Evolutionary conservation across 768 basidiomycete species (phyloP).

Genomic region (Tulasnella sp.): DNA sequence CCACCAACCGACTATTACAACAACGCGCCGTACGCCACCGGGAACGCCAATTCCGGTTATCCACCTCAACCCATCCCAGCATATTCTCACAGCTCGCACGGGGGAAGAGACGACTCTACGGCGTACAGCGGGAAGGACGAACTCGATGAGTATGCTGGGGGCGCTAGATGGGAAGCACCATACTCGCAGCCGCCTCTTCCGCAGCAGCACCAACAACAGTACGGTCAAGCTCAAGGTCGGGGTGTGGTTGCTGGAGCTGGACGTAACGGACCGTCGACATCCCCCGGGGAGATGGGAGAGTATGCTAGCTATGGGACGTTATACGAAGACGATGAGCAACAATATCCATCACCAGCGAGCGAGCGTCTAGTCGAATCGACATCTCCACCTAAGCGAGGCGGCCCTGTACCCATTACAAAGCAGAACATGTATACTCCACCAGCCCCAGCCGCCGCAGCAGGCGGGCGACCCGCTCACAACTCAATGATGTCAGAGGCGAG

Average conservation of each 20-base stretch:
- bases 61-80: conserved; percentile 10
- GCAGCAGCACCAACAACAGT: not conserved
- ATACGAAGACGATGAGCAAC: no score
- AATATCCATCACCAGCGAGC: no score
- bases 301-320: not conserved
- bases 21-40: not conserved
- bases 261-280: not conserved
- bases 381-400: no score
- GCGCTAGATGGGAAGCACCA: not conserved
- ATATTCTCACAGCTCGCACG: conserved; percentile 1
- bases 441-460: no score
- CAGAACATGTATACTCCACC: no score
- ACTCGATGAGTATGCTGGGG: conserved; percentile 2
- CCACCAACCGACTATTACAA: conserved; percentile 6
- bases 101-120: conserved; percentile 1
- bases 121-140: not conserved
- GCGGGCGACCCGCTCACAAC: no score
- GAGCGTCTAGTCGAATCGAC: no score
- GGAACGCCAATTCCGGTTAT: not conserved
- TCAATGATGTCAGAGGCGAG: no score
- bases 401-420: no score
- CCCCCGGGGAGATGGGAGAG: not conserved
- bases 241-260: not conserved
- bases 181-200: not conserved
- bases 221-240: not conserved